A percentile compares a stretch with the other conserved stretches of the same genome.
These are phyloP conservation scores for Eimeria tenella DNA, from an alignment of 169 alveolate species.

Conservation along the genomic window DNA sequence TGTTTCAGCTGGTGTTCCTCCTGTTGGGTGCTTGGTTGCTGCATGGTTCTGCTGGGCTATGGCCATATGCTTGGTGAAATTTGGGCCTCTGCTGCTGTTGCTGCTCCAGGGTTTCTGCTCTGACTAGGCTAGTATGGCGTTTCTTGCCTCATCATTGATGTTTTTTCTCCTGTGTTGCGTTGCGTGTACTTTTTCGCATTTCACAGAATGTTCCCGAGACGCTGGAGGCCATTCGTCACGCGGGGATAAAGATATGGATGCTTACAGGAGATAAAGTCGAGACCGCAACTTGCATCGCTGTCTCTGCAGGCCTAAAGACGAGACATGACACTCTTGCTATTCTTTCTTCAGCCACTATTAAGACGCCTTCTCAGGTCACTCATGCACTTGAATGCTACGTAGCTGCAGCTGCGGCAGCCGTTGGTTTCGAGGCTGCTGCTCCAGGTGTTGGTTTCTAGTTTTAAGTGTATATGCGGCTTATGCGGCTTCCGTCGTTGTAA, in stretches of 20 bases:
- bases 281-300: constrained; percentile 99
- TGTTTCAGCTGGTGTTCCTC: background rate
- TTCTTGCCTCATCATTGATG: background rate
- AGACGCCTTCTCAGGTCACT: constrained; percentile 47
- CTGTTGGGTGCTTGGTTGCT: background rate
- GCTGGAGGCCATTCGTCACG: constrained; percentile 95
- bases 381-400: no score
- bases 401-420: no score
- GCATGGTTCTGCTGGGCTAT: no score
- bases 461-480: no score
- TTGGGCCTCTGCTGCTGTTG: no score
- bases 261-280: constrained; percentile 99
- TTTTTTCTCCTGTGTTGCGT: background rate
- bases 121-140: background rate
- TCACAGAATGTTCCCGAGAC: constrained; percentile 95
- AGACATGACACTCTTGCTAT: constrained; percentile 46
- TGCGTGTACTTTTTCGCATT: background rate
- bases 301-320: constrained; percentile 96
- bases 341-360: background rate
- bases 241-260: constrained; percentile 99
- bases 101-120: background rate
- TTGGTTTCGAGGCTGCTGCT: no score
- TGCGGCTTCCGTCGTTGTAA: no score
- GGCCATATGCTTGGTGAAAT: background rate
- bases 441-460: no score